Conservation (phyloP, 208 protist species). For the Novymonas esmeraldas region DNA sequence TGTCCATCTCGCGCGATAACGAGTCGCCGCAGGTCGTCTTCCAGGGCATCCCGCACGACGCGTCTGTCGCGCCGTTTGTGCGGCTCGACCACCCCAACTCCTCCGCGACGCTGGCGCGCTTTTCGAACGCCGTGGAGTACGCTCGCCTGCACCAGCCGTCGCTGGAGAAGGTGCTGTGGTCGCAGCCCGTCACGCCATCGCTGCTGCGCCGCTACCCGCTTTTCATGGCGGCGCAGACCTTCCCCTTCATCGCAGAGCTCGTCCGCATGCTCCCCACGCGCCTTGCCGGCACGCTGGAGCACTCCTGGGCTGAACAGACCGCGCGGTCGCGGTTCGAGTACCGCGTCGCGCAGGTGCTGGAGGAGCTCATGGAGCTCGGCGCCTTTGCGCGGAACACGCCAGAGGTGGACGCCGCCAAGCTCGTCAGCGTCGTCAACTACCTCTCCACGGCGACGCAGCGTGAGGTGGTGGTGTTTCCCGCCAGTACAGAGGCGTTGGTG, state of each 20-base stretch:
- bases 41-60: conserved; percentile 62
- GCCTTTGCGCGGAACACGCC: conserved; percentile 50
- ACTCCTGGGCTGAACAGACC: conserved; percentile 53
- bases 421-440: conserved; percentile 36
- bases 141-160: conserved; percentile 42
- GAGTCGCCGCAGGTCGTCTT: conserved; percentile 82
- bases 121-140: conserved; percentile 48
- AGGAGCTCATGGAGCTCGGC: conserved; percentile 60
- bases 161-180: conserved; percentile 35
- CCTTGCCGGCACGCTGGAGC: conserved; percentile 52
- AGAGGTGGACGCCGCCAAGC: conserved; percentile 26
- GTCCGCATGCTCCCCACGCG: conserved; percentile 50
- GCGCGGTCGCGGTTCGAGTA: conserved; percentile 64
- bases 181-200: conserved; percentile 71
- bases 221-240: conserved; percentile 55
- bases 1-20: conserved; percentile 76
- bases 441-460: conserved; percentile 18
- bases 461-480: conserved; percentile 36
- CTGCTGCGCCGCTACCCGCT: conserved; percentile 75
- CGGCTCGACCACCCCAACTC: conserved; percentile 83
- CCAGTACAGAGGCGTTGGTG: neutral
- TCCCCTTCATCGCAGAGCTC: conserved; percentile 51
- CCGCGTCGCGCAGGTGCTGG: conserved; percentile 56
- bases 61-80: conserved; percentile 81
- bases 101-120: conserved; percentile 67